phyloP scores from a whole-genome alignment of 345 rosid species.

The Microthlaspi erraticum region DNA sequence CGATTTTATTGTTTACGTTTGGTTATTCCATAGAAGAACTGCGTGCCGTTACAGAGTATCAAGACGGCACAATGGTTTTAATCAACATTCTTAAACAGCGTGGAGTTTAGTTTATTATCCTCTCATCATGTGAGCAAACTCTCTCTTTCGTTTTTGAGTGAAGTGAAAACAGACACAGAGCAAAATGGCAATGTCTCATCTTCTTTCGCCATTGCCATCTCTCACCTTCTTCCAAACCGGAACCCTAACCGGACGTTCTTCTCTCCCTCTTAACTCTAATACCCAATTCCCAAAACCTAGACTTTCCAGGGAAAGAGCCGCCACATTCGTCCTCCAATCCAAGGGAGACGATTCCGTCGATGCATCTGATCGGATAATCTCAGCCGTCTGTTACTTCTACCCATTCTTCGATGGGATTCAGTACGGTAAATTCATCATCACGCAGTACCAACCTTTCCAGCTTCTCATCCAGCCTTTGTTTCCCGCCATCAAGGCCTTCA shows the following conservation, averaged over 20 bases:
- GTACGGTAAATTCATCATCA: slow-evolving; percentile 81
- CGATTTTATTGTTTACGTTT: not conserved
- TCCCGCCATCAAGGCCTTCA: slow-evolving; percentile 80
- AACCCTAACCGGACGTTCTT: slow-evolving; percentile 36
- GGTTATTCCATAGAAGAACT: slow-evolving; percentile 1
- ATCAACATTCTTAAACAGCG: not conserved
- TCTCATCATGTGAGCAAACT: slow-evolving; percentile 10
- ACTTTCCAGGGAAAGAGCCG: slow-evolving; percentile 33
- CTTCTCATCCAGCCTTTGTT: slow-evolving; percentile 72
- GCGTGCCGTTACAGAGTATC: not conserved
- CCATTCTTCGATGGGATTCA: slow-evolving; percentile 94
- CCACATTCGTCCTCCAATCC: slow-evolving; percentile 51
- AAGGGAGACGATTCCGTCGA: slow-evolving; percentile 69
- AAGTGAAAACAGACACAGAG: slow-evolving; percentile 34
- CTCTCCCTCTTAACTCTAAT: slow-evolving; percentile 39
- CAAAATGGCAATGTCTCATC: slow-evolving; percentile 53
- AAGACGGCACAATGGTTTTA: slow-evolving; percentile 18
- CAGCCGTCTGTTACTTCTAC: slow-evolving; percentile 88
- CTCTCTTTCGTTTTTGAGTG: slow-evolving; percentile 19
- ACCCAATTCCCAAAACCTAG: slow-evolving; percentile 22
- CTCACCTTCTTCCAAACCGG: slow-evolving; percentile 38
- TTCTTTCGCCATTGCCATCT: slow-evolving; percentile 46
- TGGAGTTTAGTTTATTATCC: slow-evolving; percentile 42
- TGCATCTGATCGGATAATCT: slow-evolving; percentile 80
- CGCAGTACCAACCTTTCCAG: slow-evolving; percentile 72